Conservation (phyloP, 305 asterid species). For the Rubia balearica region DNA sequence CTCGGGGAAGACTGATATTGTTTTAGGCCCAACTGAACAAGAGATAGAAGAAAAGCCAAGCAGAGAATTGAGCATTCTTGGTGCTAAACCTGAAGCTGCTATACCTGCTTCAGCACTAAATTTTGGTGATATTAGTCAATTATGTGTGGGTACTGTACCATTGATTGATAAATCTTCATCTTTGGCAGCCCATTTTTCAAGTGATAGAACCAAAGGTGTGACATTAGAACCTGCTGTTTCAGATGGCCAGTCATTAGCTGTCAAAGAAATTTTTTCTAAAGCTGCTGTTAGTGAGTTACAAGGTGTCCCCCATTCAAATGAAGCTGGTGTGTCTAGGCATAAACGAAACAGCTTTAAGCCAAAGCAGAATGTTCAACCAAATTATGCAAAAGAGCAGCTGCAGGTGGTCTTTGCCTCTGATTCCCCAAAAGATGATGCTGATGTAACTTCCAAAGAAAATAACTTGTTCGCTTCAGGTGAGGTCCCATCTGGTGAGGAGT, state of each 20-base stretch:
- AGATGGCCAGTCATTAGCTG: constrained; percentile 27
- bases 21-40: constrained; percentile 23
- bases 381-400: constrained; percentile 34
- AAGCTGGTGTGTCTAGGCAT: constrained; percentile 38
- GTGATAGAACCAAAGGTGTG: constrained; percentile 27
- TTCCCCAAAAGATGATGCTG: constrained; percentile 29
- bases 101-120: constrained; percentile 24
- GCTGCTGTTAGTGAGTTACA: constrained; percentile 24
- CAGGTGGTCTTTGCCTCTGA: constrained; percentile 24
- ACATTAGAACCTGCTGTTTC: constrained; percentile 26
- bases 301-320: constrained; percentile 34
- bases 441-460: constrained; percentile 25
- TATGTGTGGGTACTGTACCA: constrained; percentile 22
- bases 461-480: constrained; percentile 33
- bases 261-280: constrained; percentile 30
- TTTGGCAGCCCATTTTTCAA: constrained; percentile 24
- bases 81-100: constrained; percentile 28
- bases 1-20: constrained; percentile 31
- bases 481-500: constrained; percentile 25
- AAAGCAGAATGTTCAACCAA: constrained; percentile 39
- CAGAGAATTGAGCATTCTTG: constrained; percentile 34
- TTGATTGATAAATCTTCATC: constrained; percentile 34
- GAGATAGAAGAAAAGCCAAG: constrained; percentile 34
- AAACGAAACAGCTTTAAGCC: constrained; percentile 53
- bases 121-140: constrained; percentile 25